Conservation (phyloP, 371 early-diverging fungal genomes). For the Hamiltosporidium magnivora region DNA sequence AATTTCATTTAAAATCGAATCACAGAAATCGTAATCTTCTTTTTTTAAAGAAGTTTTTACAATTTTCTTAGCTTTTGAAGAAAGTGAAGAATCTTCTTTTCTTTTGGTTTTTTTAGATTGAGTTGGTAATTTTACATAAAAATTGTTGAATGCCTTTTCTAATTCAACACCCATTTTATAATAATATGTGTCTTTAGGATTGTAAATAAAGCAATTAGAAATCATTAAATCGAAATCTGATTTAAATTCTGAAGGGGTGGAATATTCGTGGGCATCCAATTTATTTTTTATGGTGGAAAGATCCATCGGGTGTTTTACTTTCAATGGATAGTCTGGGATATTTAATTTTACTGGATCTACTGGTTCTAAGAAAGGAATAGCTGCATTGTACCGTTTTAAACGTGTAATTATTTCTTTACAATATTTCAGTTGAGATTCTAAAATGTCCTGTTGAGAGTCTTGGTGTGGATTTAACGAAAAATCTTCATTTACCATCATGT, state of each 20-base stretch:
- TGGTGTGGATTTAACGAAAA: too few relatives aligned
- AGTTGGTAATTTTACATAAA: conserved; percentile 21
- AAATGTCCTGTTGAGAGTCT: background rate
- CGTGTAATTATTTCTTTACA: background rate
- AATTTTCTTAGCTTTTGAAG: conserved; percentile 15
- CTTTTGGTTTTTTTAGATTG: conserved; percentile 23
- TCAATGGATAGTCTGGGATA: conserved; percentile 56
- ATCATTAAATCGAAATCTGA: conserved; percentile 59
- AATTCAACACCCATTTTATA: conserved; percentile 43
- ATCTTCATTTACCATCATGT: too few relatives aligned
- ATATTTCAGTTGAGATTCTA: background rate
- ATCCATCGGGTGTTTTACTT: conserved; percentile 57
- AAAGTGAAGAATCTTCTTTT: background rate
- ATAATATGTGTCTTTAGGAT: conserved; percentile 32
- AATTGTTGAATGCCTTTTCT: conserved; percentile 38
- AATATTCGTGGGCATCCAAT: conserved; percentile 58
- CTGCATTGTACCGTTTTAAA: background rate
- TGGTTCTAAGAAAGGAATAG: conserved; percentile 52
- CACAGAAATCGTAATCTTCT: conserved; percentile 44
- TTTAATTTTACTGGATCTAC: conserved; percentile 52
- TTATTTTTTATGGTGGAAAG: conserved; percentile 54
- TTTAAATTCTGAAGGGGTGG: conserved; percentile 57
- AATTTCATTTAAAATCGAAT: conserved; percentile 39
- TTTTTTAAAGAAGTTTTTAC: conserved; percentile 16
- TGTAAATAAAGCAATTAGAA: conserved; percentile 58